Evolutionary conservation across 306 rosid species (phyloP), one percentile per base, ranked within the genome.

Genomic region (Prunus mume): DNA sequence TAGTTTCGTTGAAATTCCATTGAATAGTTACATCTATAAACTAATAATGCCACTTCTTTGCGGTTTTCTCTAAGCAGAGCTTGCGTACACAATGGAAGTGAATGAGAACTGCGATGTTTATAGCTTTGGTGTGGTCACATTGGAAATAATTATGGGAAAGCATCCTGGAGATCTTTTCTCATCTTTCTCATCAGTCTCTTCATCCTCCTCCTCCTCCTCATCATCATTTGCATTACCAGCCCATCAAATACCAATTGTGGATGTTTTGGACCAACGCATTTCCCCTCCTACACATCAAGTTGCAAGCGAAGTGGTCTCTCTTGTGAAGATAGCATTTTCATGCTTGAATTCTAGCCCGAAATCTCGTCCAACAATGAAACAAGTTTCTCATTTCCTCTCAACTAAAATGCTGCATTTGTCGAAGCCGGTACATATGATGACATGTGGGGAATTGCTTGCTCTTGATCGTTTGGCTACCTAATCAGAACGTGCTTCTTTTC

Each of bases 281-380:
- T 24, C 47, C n/a, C 71, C 46, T 71, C 71, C 49, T 1, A 71
- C 24, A 0, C 65, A 11, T 34, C 15, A 71, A 24, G 47, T 19
- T 18, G 61, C 43, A 8, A 49, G 43, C 1, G 78, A 73, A 66
- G 12, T 79, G 12, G 12, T 28, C 0, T 65, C 20, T 32, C 52
- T 79, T 20, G 6, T 30, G 66, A 79, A 50, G 47, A 38, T 34
- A 13, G 64, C 64, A 0, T 72, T 72, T 72, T 13, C 55, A 15
- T 72, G 65, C 66, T 41, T 72, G 17, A 41, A 41, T 43, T 0
- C 20, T 0, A 57, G 1, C 2, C 67, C 70, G 0, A 47, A 62
- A 47, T 18, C n/a, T 19, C 69, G 78, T 17, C 78, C 71, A 11
- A 49, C 71, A 46, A 74, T 74, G 78, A 30, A 63, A 47, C 8